phyloP scores from a whole-genome alignment of 306 rosid species.

The Citrullus colocynthis region DNA sequence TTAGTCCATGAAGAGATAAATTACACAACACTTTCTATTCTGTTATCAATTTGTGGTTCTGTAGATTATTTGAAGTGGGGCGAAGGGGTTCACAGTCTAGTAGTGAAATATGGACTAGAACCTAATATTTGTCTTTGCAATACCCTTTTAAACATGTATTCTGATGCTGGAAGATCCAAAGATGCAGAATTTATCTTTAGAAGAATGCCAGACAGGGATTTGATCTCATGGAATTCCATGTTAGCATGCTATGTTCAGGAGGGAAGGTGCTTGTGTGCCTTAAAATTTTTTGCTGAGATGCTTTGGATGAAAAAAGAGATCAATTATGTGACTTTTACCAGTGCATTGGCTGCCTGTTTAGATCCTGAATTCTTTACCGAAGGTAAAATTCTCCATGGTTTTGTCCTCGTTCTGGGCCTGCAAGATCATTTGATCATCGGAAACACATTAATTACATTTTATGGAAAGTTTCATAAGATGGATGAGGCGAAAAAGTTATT shows the following conservation, averaged over 20 bases:
- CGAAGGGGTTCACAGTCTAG: constrained; percentile 54
- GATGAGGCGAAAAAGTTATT: constrained; percentile 36
- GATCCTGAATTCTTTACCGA: constrained; percentile 27
- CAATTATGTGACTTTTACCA: constrained; percentile 55
- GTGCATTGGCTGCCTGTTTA: constrained; percentile 66
- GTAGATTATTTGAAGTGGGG: constrained; percentile 61
- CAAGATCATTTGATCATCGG: constrained; percentile 45
- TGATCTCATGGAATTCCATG: constrained; percentile 91
- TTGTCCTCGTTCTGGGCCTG: constrained; percentile 34
- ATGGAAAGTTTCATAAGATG: constrained; percentile 54
- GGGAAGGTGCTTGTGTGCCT: constrained; percentile 29
- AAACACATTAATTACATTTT: constrained; percentile 69
- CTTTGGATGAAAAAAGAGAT: constrained; percentile 25
- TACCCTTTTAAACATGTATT: constrained; percentile 76
- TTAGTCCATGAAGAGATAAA: constrained; percentile 25
- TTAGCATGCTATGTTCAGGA: constrained; percentile 59
- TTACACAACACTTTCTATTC: constrained; percentile 47
- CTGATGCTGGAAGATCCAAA: constrained; percentile 40
- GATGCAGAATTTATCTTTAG: constrained; percentile 56
- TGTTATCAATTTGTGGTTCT: constrained; percentile 53
- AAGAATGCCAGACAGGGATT: constrained; percentile 63
- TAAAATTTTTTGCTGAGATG: constrained; percentile 46
- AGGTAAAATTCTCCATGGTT: constrained; percentile 61
- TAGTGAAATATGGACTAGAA: constrained; percentile 53
- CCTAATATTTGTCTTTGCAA: constrained; percentile 55